These are phyloP conservation scores for Echites panduratus DNA, from an alignment of 257 asterid species.

Conservation along the genomic window DNA sequence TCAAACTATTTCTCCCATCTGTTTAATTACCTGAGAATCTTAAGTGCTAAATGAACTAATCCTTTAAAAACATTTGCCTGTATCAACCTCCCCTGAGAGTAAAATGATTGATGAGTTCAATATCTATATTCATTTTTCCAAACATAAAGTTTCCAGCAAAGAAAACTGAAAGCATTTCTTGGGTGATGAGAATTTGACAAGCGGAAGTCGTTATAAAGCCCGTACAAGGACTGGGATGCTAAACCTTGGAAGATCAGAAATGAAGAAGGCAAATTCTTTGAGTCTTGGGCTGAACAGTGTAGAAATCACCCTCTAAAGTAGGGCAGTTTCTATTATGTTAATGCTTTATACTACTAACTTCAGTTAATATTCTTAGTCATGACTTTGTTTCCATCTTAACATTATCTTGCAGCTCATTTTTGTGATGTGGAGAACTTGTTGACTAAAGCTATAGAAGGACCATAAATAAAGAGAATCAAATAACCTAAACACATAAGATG, in stretches of 20 bases:
- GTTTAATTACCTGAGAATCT: not conserved
- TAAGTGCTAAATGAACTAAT: not conserved
- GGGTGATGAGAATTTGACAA: too few species aligned
- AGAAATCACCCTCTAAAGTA: not conserved
- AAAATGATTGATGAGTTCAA: not conserved
- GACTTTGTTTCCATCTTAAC: not conserved
- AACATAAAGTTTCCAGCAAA: not conserved
- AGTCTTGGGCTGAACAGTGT: not conserved
- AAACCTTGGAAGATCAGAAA: not conserved
- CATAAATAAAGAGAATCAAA: not conserved
- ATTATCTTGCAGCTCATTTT: not conserved
- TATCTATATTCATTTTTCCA: not conserved
- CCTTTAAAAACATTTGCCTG: not conserved
- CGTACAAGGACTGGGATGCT: not conserved
- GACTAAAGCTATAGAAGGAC: not conserved
- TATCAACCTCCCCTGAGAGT: not conserved
- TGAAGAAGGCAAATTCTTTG: not conserved
- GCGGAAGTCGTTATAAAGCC: too few species aligned
- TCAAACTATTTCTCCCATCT: not conserved
- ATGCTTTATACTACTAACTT: not conserved
- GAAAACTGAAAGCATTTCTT: too few species aligned
- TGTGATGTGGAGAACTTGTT: not conserved
- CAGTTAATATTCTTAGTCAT: not conserved
- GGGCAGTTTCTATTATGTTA: not conserved
- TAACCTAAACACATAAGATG: not conserved